Conservation (phyloP, 2,329 filamentous ascomycete genomes). For the Ceratocystis alfenasii region DNA sequence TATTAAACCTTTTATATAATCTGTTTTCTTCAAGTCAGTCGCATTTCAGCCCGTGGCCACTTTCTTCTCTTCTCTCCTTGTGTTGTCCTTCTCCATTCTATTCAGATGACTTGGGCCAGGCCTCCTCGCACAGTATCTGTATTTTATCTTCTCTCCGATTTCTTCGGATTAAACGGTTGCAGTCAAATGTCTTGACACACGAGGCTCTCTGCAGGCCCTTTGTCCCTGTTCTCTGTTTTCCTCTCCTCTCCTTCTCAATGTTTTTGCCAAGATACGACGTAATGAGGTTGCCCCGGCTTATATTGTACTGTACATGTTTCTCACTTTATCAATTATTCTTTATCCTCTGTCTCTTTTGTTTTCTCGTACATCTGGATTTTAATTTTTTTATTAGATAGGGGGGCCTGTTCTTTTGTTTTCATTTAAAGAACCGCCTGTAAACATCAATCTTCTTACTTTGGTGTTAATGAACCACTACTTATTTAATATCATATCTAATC, state of each 20-base stretch:
- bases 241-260: not conserved
- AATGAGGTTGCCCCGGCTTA: constrained; percentile 1
- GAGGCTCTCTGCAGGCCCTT: not conserved
- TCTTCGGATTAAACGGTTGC: not conserved
- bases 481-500: not conserved
- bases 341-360: not conserved
- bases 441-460: not conserved
- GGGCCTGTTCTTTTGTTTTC: too few species aligned
- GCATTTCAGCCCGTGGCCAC: not conserved
- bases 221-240: not conserved
- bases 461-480: not conserved
- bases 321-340: not conserved
- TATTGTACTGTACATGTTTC: not conserved
- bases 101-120: not conserved
- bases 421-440: not conserved
- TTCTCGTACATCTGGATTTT: too few species aligned
- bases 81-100: too few species aligned
- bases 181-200: not conserved
- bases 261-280: not conserved
- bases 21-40: not conserved
- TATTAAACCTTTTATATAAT: constrained; percentile 1
- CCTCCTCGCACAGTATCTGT: not conserved
- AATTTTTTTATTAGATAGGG: too few species aligned
- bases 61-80: too few species aligned
- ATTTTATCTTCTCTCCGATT: not conserved